A percentile compares a stretch with the other conserved stretches of the same genome.
Conservation (phyloP, 208 protist species). For the Naegleria lovaniensis region DNA sequence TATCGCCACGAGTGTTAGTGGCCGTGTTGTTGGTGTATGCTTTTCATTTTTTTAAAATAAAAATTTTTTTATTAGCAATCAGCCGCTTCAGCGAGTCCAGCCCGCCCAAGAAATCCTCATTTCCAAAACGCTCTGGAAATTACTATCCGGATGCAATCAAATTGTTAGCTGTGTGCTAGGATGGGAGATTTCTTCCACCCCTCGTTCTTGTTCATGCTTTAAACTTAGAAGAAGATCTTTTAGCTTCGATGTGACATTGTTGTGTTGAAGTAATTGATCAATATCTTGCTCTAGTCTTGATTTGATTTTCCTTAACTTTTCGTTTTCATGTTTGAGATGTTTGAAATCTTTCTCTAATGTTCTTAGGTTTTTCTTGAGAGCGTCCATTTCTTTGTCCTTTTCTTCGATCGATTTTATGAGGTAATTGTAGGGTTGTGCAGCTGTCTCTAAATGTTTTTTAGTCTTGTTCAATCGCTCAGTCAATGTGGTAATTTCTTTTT, state of each 20-base stretch:
- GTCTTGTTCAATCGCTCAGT: not conserved
- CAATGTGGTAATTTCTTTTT: not conserved
- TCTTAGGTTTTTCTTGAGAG: not conserved
- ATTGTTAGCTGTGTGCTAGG: too few species aligned
- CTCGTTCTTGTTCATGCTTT: not conserved
- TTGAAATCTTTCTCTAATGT: not conserved
- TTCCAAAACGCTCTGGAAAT: too few species aligned
- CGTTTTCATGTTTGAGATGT: not conserved
- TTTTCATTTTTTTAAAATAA: too few species aligned
- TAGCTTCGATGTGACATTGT: not conserved
- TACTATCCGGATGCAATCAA: too few species aligned
- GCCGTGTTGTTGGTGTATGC: too few species aligned
- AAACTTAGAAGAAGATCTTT: not conserved
- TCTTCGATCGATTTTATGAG: not conserved
- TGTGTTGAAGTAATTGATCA: not conserved
- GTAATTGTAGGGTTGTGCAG: constrained; percentile 17
- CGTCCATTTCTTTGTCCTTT: not conserved
- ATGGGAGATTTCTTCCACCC: too few species aligned
- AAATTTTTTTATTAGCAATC: too few species aligned
- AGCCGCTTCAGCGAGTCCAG: too few species aligned
- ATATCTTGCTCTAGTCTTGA: not conserved
- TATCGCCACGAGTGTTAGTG: too few species aligned
- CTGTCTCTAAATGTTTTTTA: not conserved
- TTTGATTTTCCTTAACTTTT: not conserved
- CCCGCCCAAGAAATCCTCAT: too few species aligned